phyloP scores from a whole-genome alignment of 139 green algal genomes.

The Chlorella sp. region DNA sequence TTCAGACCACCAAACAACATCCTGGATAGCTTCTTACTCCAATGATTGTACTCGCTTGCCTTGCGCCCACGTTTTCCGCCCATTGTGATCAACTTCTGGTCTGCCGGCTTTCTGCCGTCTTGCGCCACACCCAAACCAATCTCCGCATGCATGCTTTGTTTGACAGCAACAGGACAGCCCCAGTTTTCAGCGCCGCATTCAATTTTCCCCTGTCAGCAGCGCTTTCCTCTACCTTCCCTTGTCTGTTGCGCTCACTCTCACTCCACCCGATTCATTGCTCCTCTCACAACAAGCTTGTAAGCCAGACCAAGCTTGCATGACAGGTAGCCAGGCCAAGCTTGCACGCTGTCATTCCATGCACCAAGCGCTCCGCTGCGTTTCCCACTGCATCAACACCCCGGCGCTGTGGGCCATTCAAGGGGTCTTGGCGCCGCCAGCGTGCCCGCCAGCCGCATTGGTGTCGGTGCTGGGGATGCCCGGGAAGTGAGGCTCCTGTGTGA shows the following conservation, averaged over 20 bases:
- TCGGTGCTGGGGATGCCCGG: constrained; percentile 15
- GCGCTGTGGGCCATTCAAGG: background rate
- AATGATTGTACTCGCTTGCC: background rate
- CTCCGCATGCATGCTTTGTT: too few relatives aligned
- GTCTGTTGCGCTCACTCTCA: background rate
- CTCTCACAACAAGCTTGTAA: too few relatives aligned
- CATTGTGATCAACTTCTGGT: background rate
- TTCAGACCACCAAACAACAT: background rate
- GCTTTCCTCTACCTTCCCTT: too few relatives aligned
- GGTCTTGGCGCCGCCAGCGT: constrained; percentile 26
- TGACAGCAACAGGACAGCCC: too few relatives aligned
- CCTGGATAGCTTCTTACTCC: background rate
- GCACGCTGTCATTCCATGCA: background rate
- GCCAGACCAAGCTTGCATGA: too few relatives aligned
- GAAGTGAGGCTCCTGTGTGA: constrained; percentile 9
- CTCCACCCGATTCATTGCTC: background rate
- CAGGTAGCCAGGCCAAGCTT: background rate
- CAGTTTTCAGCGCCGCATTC: too few relatives aligned
- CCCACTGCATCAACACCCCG: background rate
- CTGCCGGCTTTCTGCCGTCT: too few relatives aligned
- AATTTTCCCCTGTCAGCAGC: too few relatives aligned
- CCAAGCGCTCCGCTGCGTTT: background rate
- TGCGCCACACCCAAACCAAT: too few relatives aligned
- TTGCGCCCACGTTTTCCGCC: background rate
- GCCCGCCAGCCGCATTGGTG: constrained; percentile 20